Evolutionary conservation across 2,329 filamentous ascomycete genomes (phyloP), one percentile per base, ranked within the genome.

Genomic region (Colletotrichum orchidophilum): DNA sequence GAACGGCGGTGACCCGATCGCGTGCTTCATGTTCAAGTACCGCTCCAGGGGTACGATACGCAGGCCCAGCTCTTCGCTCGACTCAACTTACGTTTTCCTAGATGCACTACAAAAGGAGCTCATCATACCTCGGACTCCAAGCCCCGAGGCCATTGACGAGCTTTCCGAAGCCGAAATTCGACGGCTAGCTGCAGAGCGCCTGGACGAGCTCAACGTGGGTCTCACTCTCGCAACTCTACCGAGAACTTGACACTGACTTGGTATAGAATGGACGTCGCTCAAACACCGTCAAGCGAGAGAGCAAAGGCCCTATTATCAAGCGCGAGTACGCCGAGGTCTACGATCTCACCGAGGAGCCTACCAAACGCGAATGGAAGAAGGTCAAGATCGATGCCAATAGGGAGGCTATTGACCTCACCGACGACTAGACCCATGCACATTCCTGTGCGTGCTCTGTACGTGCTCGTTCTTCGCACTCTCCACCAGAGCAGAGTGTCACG

Each of bases 21-120:
- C 65, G 24, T 42, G 58, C 26, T 77, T 76, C 59, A 72, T 29
- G 39, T 78, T 78, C 69, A 75, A 75, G 29, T 79, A 78, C 49
- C 71, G 76, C 13, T 76, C 73, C 24, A 62, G 66, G 33, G 70
- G 76, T 76, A 68, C 21, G 73, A 46, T 46, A 6, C 1, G 18
- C 39, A 21, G 7, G 29, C 15, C 26, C 13, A 2, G 35, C 11
- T 6, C 11, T 49, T 6, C 3, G 1, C 1, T 12, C 5, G 2
- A 13, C 18, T 7, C 5, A 8, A 9, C 18, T 1, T 6, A 12
- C 7, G 18, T 35, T 24, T 39, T 7, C 12, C 6, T 11, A 76
- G 75, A 73, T 33, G 73, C 75, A 15, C 72, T 77, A 6, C 65
- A 75, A 42, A 55, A 61, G 13, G 73, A 77, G 46, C 55, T 73